Evolutionary conservation across 2,329 filamentous ascomycete species (phyloP).

Genomic region (Colletotrichum sansevieriae): DNA sequence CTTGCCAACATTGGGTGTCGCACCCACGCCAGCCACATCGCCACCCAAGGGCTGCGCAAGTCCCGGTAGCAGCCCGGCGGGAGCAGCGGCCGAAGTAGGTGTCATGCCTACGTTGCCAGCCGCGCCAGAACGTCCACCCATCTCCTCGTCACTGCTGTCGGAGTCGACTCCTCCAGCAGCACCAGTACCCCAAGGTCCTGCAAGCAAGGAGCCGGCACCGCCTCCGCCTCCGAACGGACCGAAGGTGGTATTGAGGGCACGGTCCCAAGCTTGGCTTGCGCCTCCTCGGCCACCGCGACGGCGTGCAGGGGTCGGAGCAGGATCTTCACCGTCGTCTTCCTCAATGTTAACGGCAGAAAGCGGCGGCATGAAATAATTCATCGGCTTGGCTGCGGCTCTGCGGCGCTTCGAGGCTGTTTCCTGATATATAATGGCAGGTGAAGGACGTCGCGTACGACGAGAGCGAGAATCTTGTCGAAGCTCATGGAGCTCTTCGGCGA

Average conservation of each 20-base stretch:
- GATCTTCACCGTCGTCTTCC: slow-evolving; percentile 80
- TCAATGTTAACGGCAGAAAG: slow-evolving; percentile 71
- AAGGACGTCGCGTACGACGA: slow-evolving; percentile 64
- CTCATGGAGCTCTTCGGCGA: slow-evolving; percentile 75
- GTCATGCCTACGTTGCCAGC: slow-evolving; percentile 71
- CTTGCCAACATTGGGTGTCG: slow-evolving; percentile 87
- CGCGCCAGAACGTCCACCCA: slow-evolving; percentile 69
- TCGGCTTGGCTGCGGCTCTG: slow-evolving; percentile 71
- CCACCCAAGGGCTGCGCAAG: slow-evolving; percentile 51
- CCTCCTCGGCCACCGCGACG: slow-evolving; percentile 74
- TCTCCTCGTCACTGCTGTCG: slow-evolving; percentile 97
- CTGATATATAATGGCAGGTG: slow-evolving; percentile 71
- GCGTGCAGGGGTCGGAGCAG: slow-evolving; percentile 76
- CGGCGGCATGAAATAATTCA: slow-evolving; percentile 89
- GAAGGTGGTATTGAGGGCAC: slow-evolving; percentile 87
- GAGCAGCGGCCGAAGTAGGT: slow-evolving; percentile 63
- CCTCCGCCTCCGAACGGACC: slow-evolving; percentile 90
- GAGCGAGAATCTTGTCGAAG: slow-evolving; percentile 67
- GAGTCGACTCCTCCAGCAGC: slow-evolving; percentile 87
- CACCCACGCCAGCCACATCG: slow-evolving; percentile 53
- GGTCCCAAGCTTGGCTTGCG: slow-evolving; percentile 75
- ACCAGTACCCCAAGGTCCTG: slow-evolving; percentile 79
- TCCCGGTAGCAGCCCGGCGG: slow-evolving; percentile 59
- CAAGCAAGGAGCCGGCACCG: slow-evolving; percentile 78
- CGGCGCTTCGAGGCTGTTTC: slow-evolving; percentile 63